phyloP scores from a whole-genome alignment of 164 flowering plant species.

The Nelumbo lutea region DNA sequence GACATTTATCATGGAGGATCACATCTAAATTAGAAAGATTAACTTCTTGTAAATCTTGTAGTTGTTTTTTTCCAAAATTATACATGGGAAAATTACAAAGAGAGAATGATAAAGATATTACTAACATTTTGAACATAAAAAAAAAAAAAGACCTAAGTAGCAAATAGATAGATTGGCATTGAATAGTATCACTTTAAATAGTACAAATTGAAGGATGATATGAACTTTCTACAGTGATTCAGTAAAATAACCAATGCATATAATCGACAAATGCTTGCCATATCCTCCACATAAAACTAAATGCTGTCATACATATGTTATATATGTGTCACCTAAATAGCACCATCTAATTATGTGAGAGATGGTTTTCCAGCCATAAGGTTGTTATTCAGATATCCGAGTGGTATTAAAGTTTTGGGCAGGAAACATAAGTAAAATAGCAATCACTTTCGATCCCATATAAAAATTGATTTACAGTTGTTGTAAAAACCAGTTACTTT shows the following conservation, averaged over 20 bases:
- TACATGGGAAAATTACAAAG: not conserved
- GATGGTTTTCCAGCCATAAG: not conserved
- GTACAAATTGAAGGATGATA: not conserved
- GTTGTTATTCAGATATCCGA: not conserved
- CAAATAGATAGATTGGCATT: not conserved
- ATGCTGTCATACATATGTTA: too few species aligned
- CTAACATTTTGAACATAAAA: not conserved
- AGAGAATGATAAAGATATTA: not conserved
- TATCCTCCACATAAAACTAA: too few species aligned
- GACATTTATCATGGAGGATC: constrained; percentile 8
- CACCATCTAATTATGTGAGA: not conserved
- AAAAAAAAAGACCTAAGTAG: not conserved
- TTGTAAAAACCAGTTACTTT: too few species aligned
- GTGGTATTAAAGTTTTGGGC: not conserved
- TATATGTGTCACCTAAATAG: too few species aligned
- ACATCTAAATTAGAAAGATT: not conserved
- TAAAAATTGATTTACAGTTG: not conserved
- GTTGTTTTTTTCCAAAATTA: not conserved
- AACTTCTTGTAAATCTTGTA: not conserved
- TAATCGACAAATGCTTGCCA: too few species aligned
- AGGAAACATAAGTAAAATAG: not conserved
- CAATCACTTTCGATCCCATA: not conserved
- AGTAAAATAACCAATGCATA: too few species aligned
- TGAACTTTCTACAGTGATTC: not conserved
- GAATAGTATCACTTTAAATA: not conserved